Percentiles rank a stretch among this genome's conserved stretches.
phyloP scores from a whole-genome alignment of 148 eudicot genomes.

The Chenopodium album region DNA sequence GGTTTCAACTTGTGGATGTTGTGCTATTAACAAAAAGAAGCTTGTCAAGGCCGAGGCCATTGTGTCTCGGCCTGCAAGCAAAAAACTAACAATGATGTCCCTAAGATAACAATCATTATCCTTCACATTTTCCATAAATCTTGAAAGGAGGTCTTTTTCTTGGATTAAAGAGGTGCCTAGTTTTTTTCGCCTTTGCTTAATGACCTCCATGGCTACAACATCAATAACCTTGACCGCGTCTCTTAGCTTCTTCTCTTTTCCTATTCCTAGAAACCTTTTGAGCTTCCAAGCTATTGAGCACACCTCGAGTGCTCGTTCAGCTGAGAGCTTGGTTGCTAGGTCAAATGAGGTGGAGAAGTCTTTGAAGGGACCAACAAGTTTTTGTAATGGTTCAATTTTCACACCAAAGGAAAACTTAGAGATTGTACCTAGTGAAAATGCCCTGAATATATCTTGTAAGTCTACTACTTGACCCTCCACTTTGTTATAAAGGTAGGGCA shows the following conservation, averaged over 20 bases:
- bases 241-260: constrained; percentile 49
- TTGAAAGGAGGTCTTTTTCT: constrained; percentile 47
- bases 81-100: constrained; percentile 57
- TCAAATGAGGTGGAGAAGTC: constrained; percentile 60
- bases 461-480: constrained; percentile 30
- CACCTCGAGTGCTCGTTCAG: constrained; percentile 53
- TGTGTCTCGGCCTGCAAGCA: constrained; percentile 66
- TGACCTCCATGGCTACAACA: constrained; percentile 49
- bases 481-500: constrained; percentile 43
- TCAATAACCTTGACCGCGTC: constrained; percentile 44
- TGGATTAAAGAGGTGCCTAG: constrained; percentile 21
- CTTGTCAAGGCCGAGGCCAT: constrained; percentile 55
- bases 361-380: constrained; percentile 37
- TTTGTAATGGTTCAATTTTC: constrained; percentile 34
- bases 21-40: constrained; percentile 43
- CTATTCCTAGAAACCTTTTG: constrained; percentile 46
- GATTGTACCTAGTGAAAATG: constrained; percentile 57
- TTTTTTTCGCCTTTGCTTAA: constrained; percentile 39
- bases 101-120: constrained; percentile 37
- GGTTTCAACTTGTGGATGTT: constrained; percentile 35
- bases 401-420: constrained; percentile 73
- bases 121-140: constrained; percentile 43
- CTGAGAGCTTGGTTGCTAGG: constrained; percentile 58
- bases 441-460: constrained; percentile 56
- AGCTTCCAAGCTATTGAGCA: constrained; percentile 56